phyloP scores from a whole-genome alignment of 2,329 filamentous ascomycete genomes.

The Calonectria leucothoes region DNA sequence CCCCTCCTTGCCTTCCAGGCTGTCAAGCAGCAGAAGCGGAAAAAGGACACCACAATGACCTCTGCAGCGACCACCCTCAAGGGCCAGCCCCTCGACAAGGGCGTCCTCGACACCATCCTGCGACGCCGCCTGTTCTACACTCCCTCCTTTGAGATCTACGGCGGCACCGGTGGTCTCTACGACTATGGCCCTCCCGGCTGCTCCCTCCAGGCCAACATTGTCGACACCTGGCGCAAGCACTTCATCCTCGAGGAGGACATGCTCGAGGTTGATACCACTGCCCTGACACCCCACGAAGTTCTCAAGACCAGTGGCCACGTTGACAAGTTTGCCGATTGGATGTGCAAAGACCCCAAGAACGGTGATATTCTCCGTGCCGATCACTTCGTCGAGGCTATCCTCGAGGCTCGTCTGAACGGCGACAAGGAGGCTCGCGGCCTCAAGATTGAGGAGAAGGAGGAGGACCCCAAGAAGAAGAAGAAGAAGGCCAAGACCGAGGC shows the following conservation, averaged over 20 bases:
- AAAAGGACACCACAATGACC: slow-evolving; percentile 58
- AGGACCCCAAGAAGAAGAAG: slow-evolving; percentile 80
- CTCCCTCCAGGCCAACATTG: slow-evolving; percentile 86
- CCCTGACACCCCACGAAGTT: slow-evolving; percentile 91
- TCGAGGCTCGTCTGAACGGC: slow-evolving; percentile 87
- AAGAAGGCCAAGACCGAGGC: slow-evolving; percentile 88
- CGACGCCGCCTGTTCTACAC: slow-evolving; percentile 94
- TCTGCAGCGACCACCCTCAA: slow-evolving; percentile 79
- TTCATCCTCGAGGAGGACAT: slow-evolving; percentile 94
- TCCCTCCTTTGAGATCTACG: slow-evolving; percentile 95
- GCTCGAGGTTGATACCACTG: slow-evolving; percentile 94
- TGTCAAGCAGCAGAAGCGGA: slow-evolving; percentile 40
- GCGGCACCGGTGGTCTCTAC: slow-evolving; percentile 88
- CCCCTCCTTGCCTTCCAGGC: slow-evolving; percentile 45
- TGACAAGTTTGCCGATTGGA: slow-evolving; percentile 98
- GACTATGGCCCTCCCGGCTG: slow-evolving; percentile 94
- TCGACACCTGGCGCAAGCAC: slow-evolving; percentile 92
- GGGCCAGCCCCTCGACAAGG: slow-evolving; percentile 89
- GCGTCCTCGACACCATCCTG: slow-evolving; percentile 84
- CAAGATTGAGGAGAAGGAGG: slow-evolving; percentile 82
- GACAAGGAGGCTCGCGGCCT: slow-evolving; percentile 93
- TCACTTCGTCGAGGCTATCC: slow-evolving; percentile 94
- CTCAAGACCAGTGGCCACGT: slow-evolving; percentile 97
- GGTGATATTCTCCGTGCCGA: slow-evolving; percentile 97
- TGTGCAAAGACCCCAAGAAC: slow-evolving; percentile 98